Conservation (phyloP, 164 flowering plant species). For the Vitis vinifera region ASM3070453v1 NC_081818.1:24074001-24074500, state of each 20-base stretch:
- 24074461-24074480: too few species aligned
- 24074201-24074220: neutral
- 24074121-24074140: neutral
- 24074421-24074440: too few species aligned
- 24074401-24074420: too few species aligned
- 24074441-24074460: too few species aligned
- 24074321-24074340: conserved; percentile 1
- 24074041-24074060: neutral
- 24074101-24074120: too few species aligned
- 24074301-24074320: neutral
- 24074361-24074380: too few species aligned
- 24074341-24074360: neutral
- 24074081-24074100: too few species aligned
- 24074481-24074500: too few species aligned
- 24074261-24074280: neutral
- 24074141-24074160: neutral
- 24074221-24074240: neutral
- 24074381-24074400: too few species aligned
- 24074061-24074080: too few species aligned
- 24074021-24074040: neutral
- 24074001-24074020: conserved; percentile 54
- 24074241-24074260: neutral
- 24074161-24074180: neutral
- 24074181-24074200: neutral
- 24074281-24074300: too few species aligned